Base-by-base conservation (phyloP, 768 basidiomycete species). In the Ramaria rubella region DNA sequence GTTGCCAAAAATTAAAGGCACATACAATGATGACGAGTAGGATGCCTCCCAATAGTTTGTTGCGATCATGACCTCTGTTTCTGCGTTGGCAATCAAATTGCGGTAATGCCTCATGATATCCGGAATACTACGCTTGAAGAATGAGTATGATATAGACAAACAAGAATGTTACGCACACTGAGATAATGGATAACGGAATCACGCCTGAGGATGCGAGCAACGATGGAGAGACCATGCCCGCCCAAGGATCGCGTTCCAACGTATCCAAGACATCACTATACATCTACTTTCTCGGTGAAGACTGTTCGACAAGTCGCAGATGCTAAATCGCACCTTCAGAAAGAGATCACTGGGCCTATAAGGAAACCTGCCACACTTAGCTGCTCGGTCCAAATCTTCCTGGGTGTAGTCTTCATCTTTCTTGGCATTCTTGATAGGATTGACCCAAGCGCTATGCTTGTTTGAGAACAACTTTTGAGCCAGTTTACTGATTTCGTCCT, bases 101-200 rank as follows among this genome's bases (percentile, higher is more conserved):
- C 77, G 73, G 69, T 85, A 83, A 63, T 87, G 86, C 52, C 77
- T 75, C 76, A 86, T 84, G 61, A 87, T 87, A 62, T 87, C 86
- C 0, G 86, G 83, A 44, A 86, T 82, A 42, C 77, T 81, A 58
- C n/a, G n/a, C n/a, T n/a, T n/a, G n/a, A n/a, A n/a, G n/a, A n/a
- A n/a, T n/a, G n/a, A n/a, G n/a, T n/a, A n/a, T n/a, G n/a, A n/a
- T n/a, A n/a, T n/a, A n/a, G n/a, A n/a, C 14, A 51, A 19, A 26
- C 3, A 26, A 3, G 40, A 8, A 24, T 24, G 24, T 34, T 34
- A 23, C 77, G 17, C 64, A 76, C 74, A 81, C 69, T 17, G 83
- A 84, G 62, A 86, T 72, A 62, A 86, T 76, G 6, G 78, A 72
- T 31, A 86, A 70, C 14, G 83, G 85, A 30, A 85, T 76, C 15